A percentile compares a stretch with the other conserved stretches of the same genome.
Conservation (phyloP, 257 asterid species). For the Petunia axillaris region DNA sequence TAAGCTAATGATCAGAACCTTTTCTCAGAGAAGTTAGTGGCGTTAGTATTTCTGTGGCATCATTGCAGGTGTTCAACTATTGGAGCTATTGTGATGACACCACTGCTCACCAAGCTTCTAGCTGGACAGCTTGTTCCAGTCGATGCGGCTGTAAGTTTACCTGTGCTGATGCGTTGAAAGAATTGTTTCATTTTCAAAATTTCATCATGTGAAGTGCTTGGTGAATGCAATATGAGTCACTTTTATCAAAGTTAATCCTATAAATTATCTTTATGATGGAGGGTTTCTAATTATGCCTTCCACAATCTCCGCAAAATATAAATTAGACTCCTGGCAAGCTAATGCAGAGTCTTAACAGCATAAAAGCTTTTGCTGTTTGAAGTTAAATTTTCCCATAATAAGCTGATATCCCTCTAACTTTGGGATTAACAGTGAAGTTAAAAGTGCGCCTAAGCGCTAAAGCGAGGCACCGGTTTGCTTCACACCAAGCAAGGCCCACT, state of each 20-base stretch:
- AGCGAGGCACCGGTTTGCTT: too few relatives aligned
- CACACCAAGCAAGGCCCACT: too few relatives aligned
- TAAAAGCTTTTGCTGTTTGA: not conserved
- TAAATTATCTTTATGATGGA: not conserved
- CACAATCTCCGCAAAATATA: not conserved
- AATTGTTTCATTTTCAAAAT: slow-evolving; percentile 18
- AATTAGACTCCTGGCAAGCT: not conserved
- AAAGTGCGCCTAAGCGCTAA: too few relatives aligned
- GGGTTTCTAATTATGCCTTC: not conserved
- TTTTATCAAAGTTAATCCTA: not conserved
- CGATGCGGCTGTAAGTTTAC: slow-evolving; percentile 87
- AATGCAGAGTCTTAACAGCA: not conserved
- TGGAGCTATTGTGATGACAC: slow-evolving; percentile 96
- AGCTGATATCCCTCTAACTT: slow-evolving; percentile 22
- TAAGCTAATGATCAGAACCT: slow-evolving; percentile 13
- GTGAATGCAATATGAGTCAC: slow-evolving; percentile 2
- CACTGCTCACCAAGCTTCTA: slow-evolving; percentile 87
- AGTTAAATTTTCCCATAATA: slow-evolving; percentile 15
- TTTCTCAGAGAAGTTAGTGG: slow-evolving; percentile 14
- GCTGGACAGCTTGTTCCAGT: slow-evolving; percentile 99
- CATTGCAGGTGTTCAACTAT: slow-evolving; percentile 86
- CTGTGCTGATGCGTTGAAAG: slow-evolving; percentile 8
- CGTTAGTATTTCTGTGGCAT: slow-evolving; percentile 24
- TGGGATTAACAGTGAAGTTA: not conserved
- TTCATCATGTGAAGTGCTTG: not conserved